Conservation (phyloP, 148 eudicot species). For the Nyssa sinensis region DNA sequence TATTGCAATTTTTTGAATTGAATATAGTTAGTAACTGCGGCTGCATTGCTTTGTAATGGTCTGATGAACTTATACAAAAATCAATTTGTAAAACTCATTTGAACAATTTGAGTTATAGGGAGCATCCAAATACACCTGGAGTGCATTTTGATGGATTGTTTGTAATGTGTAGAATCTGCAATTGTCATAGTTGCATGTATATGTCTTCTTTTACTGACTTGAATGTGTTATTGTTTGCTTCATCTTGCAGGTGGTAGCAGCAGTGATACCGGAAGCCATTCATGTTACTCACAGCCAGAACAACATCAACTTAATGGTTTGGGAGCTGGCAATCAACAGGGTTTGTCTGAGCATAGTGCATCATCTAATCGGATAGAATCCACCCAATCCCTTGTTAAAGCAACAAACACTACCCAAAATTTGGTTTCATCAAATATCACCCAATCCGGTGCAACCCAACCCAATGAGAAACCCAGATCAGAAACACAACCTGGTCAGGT, state of each 20-base stretch:
- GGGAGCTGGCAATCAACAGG: constrained; percentile 5
- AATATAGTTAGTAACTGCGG: too few relatives aligned
- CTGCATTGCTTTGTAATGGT: too few relatives aligned
- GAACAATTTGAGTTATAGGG: too few relatives aligned
- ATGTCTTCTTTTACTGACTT: not conserved
- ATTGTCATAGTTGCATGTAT: not conserved
- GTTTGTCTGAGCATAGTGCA: constrained; percentile 13
- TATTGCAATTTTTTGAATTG: too few relatives aligned
- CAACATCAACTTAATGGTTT: constrained; percentile 10
- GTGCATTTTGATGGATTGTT: not conserved
- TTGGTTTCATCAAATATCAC: not conserved
- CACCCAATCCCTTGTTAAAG: not conserved
- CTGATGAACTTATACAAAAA: too few relatives aligned
- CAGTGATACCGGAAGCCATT: constrained; percentile 46
- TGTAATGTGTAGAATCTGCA: not conserved
- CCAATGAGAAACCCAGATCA: not conserved
- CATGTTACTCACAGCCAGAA: constrained; percentile 27
- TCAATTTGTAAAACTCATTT: too few relatives aligned
- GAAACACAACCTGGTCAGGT: not conserved
- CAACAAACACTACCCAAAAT: not conserved
- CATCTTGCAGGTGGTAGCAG: constrained; percentile 36
- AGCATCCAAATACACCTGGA: not conserved
- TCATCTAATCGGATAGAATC: not conserved
- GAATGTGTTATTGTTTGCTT: not conserved
- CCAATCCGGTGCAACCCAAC: constrained; percentile 2